Evolutionary conservation across 371 early-diverging fungal species (phyloP).

Genomic region (Dinochytrium kinnereticum): DNA sequence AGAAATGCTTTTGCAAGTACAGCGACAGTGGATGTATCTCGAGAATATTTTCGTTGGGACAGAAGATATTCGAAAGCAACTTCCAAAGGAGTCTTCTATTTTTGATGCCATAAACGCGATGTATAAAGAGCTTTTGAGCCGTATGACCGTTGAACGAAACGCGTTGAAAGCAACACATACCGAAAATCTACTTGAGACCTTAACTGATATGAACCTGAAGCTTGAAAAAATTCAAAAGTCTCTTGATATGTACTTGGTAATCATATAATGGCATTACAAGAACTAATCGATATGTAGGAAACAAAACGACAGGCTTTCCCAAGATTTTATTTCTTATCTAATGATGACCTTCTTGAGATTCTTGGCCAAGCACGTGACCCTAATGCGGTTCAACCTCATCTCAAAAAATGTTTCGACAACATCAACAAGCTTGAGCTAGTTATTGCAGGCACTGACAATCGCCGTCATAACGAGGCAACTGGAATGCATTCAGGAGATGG

Average conservation of each 20-base stretch:
- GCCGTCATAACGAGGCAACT: constrained; percentile 54
- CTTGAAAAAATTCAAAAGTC: constrained; percentile 65
- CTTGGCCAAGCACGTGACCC: constrained; percentile 62
- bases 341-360: constrained; percentile 63
- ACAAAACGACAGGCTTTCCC: constrained; percentile 63
- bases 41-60: constrained; percentile 65
- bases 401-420: constrained; percentile 65
- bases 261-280: neutral
- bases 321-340: constrained; percentile 63
- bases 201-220: constrained; percentile 58
- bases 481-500: constrained; percentile 66
- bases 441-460: constrained; percentile 50
- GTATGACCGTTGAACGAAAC: constrained; percentile 48
- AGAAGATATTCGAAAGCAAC: constrained; percentile 64
- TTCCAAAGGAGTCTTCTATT: constrained; percentile 59
- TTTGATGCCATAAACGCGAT: constrained; percentile 56
- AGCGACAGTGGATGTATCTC: constrained; percentile 63
- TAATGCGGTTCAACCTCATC: constrained; percentile 60
- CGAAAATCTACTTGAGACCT: constrained; percentile 48
- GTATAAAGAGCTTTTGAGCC: constrained; percentile 49
- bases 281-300: constrained; percentile 30
- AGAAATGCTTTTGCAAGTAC: constrained; percentile 57
- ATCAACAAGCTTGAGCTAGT: constrained; percentile 55
- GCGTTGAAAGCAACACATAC: constrained; percentile 49
- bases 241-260: constrained; percentile 60